Base-by-base conservation (phyloP, 495 filamentous ascomycete species). In the Lepraria neglecta region DNA sequence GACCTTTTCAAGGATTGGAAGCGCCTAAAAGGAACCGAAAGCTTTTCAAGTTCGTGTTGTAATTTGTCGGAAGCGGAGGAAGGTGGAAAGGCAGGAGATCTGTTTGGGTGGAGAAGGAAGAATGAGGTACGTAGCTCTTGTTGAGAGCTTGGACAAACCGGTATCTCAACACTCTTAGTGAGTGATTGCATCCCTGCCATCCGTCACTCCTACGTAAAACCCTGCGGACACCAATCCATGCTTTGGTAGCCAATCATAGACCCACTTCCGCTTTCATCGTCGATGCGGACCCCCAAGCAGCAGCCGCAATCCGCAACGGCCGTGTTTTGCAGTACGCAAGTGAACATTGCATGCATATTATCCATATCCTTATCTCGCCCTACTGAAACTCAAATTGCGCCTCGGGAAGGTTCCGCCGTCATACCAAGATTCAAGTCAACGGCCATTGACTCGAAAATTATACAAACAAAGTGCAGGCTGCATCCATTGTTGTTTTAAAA, bases 341-440 rank as follows among this genome's bases (percentile, higher is more conserved):
- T 31, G 19, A 54, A 11, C 15, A 54, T 54, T 54, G 51, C 51
- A 54, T 54, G 51, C 51, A 54, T 54, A 38, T 38, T 38, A 38
- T 38, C 9, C 35, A 11, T 54, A 35, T 38, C 51, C 51, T 54
- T 54, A 54, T 54, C 51, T 27, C 30, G 15, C 51, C 28, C 51
- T 54, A 54, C n/a, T n/a, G n/a, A 3, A 54, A 38, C 51, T 54
- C 17, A 54, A 38, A 54, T 28, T 54, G 51, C 51, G 51, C 51
- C 51, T 33, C 51, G 35, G 2, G 5, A 11, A 19, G 14, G 44
- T 4, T 15, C 19, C 44, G 19, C 19, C 12, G 3, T 38, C 35
- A 38, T 38, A 38, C 9, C 35, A 38, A 38, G 35, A 38, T 38
- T 10, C 35, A 10, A 12, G 9, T 11, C 35, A 7, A 52, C 27